Evolutionary conservation across 2,329 filamentous ascomycete species (phyloP), one percentile per base, ranked within the genome.

Genomic region (Colletotrichum truncatum): DNA sequence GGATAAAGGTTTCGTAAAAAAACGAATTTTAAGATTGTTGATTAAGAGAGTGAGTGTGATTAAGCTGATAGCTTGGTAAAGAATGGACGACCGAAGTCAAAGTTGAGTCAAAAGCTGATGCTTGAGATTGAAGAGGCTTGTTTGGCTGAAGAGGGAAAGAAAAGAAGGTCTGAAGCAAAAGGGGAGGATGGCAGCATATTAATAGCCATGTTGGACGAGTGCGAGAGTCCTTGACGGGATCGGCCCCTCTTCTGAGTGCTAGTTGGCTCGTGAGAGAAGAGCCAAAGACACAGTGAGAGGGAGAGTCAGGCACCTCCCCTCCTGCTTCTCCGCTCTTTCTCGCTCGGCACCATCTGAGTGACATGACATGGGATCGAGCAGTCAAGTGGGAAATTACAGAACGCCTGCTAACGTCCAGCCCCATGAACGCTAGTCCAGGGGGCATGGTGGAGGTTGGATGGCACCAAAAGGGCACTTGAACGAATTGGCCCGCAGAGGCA

Each of bases 31-130:
- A n/a, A 14, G 12, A 28, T 58, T 62, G 72, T 70, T 71, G 72
- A 72, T 72, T 72, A 67, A 73, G 72, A 71, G 69, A 74, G 66
- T 68, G 70, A 43, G n/a, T n/a, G n/a, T 32, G 46, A 73, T 69
- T 70, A 74, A 75, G 74, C 72, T 68, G 57, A 63, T 71, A 73
- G 72, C 75, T 75, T 77, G 71, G 59, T 73, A 84, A 85, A 83
- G 84, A 86, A 78, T 85, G 84, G 84, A 86, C 84, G 84, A 86
- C 84, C 83, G 82, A 84, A 80, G 82, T 85, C 83, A 85, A 79
- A 70, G 64, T 67, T 73, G 79, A 80, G 78, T 79, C 75, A 78
- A 78, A 74, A 73, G 74, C 75, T 68, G 71, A 69, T 68, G 73
- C 73, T 76, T 65, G 60, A 62, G 76, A 74, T 73, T 75, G 71